Base-by-base conservation (phyloP, 2,329 filamentous ascomycete genomes). In the Eutypa lata region DNA sequence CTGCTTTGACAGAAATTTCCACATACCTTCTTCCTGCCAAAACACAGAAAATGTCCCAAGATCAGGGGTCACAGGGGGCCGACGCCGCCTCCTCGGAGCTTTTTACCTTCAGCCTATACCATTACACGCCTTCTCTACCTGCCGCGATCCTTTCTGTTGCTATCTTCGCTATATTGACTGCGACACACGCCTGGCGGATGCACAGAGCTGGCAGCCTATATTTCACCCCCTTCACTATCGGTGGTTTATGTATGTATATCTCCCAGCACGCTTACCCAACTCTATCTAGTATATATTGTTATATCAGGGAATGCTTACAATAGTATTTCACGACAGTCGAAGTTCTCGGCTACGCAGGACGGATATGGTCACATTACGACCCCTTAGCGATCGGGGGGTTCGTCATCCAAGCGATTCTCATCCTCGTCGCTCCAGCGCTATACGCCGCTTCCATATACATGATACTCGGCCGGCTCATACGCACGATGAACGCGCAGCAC, bases 371-470 rank as follows among this genome's bases (percentile, higher is more conserved):
- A 4, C 53, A 57, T 16, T 57, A 54, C 21, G 49, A 59, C 1
- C 47, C 49, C 2, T 13, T 45, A 1, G 33, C 47, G 0, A 52
- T 58, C 10, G 59, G 61, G 1, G 56, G 53, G 6, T 65, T 57
- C 49, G 54, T 63, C 16, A 54, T 64, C 4, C 61, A 66, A 38
- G 57, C 54, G 11, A 53, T 66, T 2, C 52, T 65, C 0, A 57
- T 65, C 4, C 60, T 65, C 43, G 53, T 61, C 6, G 52, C 60
- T 1, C 51, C 53, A 11, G 47, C 61, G 16, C 46, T 60, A 33
- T 66, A 71, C 3, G 69, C 70, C 14, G 71, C 70, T 5, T 65
- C 67, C 1, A 66, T 73, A 40, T 73, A 73, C 57, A 73, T 73
- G 70, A 64, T 63, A 13, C 65, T 72, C 7, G 70, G 69, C 7